A percentile compares a stretch with the other conserved stretches of the same genome.
These are phyloP conservation scores for Tilletia horrida DNA, from an alignment of 1,284 basidiomycete species.

Conservation along the genomic window DNA sequence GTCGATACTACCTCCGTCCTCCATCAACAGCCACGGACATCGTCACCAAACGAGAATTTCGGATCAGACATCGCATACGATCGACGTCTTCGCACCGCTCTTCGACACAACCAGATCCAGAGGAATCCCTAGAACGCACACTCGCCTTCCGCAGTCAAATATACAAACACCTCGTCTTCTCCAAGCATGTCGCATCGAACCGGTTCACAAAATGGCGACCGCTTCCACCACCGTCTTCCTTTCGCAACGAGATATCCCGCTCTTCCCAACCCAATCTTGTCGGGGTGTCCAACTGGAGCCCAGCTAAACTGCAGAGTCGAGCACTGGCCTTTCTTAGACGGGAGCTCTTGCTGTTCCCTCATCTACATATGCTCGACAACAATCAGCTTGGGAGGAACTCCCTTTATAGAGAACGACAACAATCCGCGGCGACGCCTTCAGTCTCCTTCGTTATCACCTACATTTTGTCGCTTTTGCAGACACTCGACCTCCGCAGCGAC, in stretches of 20 bases:
- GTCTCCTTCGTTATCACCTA: conserved; percentile 13
- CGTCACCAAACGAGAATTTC: no score
- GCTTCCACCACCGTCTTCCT: conserved; percentile 1
- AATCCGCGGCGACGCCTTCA: background rate
- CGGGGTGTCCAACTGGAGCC: conserved; percentile 14
- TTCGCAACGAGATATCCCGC: background rate
- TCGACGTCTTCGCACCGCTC: background rate
- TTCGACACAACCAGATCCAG: background rate
- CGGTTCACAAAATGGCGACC: background rate
- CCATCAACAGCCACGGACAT: background rate
- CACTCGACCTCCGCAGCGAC: conserved; percentile 7
- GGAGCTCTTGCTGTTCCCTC: conserved; percentile 10
- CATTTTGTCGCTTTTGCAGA: conserved; percentile 12
- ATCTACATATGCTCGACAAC: conserved; percentile 1
- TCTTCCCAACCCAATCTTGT: background rate
- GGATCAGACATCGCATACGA: no score
- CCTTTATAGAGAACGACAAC: background rate
- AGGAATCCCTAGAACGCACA: conserved; percentile 1
- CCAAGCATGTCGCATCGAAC: conserved; percentile 13
- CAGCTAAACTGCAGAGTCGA: conserved; percentile 4
- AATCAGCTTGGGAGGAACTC: background rate
- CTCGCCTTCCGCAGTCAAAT: conserved; percentile 8
- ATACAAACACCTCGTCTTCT: conserved; percentile 12
- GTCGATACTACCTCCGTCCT: background rate
- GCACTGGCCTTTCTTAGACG: conserved; percentile 1